phyloP scores from a whole-genome alignment of 2,329 filamentous ascomycete species.

The Fusarium sp. region DNA sequence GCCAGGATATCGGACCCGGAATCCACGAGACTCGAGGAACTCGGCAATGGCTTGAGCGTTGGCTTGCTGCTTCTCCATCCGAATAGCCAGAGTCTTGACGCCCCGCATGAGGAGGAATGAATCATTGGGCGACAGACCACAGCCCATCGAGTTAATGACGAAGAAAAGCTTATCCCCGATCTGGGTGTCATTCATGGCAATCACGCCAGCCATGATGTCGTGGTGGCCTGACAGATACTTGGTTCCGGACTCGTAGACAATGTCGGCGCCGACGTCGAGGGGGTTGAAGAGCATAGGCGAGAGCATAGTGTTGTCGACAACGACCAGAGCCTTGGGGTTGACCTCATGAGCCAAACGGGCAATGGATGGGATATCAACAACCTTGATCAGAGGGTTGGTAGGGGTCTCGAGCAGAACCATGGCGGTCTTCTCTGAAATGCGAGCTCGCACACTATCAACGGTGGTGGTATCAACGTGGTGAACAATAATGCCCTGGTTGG shows the following conservation, averaged over 20 bases:
- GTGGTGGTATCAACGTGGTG: conserved; percentile 96
- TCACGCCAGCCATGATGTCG: conserved; percentile 98
- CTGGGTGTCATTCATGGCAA: conserved; percentile 85
- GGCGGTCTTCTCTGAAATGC: conserved; percentile 82
- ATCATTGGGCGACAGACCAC: conserved; percentile 93
- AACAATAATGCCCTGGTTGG: conserved; percentile 90
- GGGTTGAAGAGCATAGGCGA: conserved; percentile 95
- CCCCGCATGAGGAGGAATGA: conserved; percentile 95
- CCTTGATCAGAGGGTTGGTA: conserved; percentile 98
- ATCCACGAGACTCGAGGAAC: conserved; percentile 90
- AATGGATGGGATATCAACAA: conserved; percentile 89
- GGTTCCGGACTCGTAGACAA: conserved; percentile 97
- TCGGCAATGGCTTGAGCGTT: conserved; percentile 92
- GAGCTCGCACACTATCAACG: conserved; percentile 73
- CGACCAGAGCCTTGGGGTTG: conserved; percentile 83
- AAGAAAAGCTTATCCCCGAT: conserved; percentile 94
- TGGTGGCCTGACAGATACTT: conserved; percentile 99
- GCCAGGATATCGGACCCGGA: conserved; percentile 94
- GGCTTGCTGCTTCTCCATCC: conserved; percentile 97
- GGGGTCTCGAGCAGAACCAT: conserved; percentile 98
- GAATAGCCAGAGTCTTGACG: conserved; percentile 95
- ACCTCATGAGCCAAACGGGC: conserved; percentile 79
- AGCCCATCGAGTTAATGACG: conserved; percentile 96
- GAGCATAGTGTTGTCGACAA: conserved; percentile 99
- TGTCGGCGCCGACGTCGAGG: conserved; percentile 91